Evolutionary conservation across 1,139 yeast species (phyloP), one percentile per base, ranked within the genome.

Genomic region (Suhomyces taliae): DNA sequence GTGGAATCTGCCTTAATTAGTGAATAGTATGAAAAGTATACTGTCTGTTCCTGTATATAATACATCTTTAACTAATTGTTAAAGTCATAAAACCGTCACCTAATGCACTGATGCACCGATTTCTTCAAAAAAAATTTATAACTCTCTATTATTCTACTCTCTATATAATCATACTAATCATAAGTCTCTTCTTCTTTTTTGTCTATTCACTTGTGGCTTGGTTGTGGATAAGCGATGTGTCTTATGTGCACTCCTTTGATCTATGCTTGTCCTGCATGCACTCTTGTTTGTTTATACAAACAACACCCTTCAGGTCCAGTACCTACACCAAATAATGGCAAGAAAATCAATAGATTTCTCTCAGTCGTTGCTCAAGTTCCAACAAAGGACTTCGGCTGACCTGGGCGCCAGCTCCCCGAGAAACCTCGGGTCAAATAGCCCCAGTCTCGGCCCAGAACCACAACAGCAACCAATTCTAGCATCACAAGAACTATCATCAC

Each of bases 261-360:
- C 24, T 9, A 29, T 11, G 9, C 2, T 29, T 11, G n/a, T 29
- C 32, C 32, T 29, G 32, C 32, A 29, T 29, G 32, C 7, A 29
- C n/a, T 33, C 45, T 34, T 36, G 39, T 42, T 42, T 43, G 40
- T 39, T 43, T 46, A 39, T 38, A 3, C 11, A 37, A 39, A 38
- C 35, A 45, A 41, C 27, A 34, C 32, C 7, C 41, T 10, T 27
- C n/a, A 29, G 11, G 7, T 4, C 32, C 32, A 29, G 11, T 29
- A 29, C n/a, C 37, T n/a, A 6, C 26, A 32, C 39, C n/a, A 6
- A 19, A 19, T 19, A 26, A 60, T 60, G 64, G 63, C 59, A 15
- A 51, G 64, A 40, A 60, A 60, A 44, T 58, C 62, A 6, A 53
- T 52, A 15, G 63, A 60, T 47, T 59, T 59, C 44, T 51, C 61